Conservation (phyloP, 139 green algal species). For the Ostreobium quekettii region DNA sequence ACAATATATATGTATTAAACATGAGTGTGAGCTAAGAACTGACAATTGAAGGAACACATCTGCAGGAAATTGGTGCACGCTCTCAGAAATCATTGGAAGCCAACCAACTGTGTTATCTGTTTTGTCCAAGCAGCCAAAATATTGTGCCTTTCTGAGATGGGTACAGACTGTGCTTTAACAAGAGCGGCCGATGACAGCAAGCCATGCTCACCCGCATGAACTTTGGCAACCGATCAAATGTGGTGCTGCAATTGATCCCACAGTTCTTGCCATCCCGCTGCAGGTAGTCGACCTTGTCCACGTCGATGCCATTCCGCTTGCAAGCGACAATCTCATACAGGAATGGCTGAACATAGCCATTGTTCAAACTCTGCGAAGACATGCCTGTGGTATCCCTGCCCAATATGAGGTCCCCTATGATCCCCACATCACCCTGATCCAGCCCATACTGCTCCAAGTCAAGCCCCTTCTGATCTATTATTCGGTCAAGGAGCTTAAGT, state of each 20-base stretch:
- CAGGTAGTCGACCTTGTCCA: conserved; percentile 63
- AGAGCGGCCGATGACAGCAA: no score
- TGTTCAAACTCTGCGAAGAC: background rate
- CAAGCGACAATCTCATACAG: conserved; percentile 47
- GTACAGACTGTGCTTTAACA: no score
- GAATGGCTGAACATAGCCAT: no score
- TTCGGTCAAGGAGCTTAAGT: background rate
- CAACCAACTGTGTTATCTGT: no score
- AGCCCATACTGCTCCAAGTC: background rate
- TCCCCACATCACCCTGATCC: background rate
- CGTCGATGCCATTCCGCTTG: conserved; percentile 38
- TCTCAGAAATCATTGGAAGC: no score
- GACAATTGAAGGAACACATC: no score
- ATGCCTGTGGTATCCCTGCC: background rate
- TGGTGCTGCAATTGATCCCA: conserved; percentile 21
- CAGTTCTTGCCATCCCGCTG: conserved; percentile 28
- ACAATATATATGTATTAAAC: no score
- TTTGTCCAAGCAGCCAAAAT: no score
- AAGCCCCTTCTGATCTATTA: background rate
- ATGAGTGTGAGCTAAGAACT: no score
- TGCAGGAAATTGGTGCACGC: no score
- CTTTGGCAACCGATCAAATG: conserved; percentile 5
- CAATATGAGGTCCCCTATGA: background rate
- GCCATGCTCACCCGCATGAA: conserved; percentile 12
- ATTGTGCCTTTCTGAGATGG: no score